A percentile compares a stretch with the other conserved stretches of the same genome.
These are phyloP conservation scores for Pythium pyrilobum DNA, from an alignment of 352 stramenopile genomes.

Conservation along the genomic window DNA sequence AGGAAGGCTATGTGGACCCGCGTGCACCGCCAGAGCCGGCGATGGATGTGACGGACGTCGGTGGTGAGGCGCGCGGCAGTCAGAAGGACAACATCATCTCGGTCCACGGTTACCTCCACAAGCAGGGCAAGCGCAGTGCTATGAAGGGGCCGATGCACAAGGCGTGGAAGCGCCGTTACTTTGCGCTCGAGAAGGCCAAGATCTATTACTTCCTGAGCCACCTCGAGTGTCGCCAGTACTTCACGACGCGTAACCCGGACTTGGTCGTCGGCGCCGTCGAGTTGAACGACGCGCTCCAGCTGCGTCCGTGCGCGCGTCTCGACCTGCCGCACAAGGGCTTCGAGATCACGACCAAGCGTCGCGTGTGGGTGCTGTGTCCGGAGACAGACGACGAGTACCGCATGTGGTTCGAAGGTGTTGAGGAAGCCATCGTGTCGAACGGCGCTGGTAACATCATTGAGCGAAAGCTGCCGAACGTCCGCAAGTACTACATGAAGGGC, in stretches of 20 bases:
- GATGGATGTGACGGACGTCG: conserved; percentile 59
- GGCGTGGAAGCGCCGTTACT: conserved; percentile 84
- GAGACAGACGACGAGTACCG: conserved; percentile 81
- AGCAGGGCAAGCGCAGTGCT: conserved; percentile 76
- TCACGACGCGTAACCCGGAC: conserved; percentile 78
- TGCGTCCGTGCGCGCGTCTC: conserved; percentile 67
- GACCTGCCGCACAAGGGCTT: conserved; percentile 81
- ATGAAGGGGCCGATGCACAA: conserved; percentile 88
- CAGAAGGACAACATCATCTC: conserved; percentile 84
- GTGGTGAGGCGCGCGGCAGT: conserved; percentile 27
- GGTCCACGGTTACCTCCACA: conserved; percentile 88
- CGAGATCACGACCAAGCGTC: conserved; percentile 73
- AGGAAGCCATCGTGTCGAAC: conserved; percentile 63
- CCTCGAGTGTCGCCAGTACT: conserved; percentile 83
- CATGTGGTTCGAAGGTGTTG: conserved; percentile 81
- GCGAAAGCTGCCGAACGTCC: conserved; percentile 81
- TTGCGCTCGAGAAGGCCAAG: conserved; percentile 82
- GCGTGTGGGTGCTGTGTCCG: conserved; percentile 82
- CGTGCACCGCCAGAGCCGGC: conserved; percentile 40
- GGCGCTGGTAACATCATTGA: conserved; percentile 84
- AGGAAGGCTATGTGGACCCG: conserved; percentile 34
- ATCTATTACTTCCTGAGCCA: conserved; percentile 89
- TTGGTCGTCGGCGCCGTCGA: conserved; percentile 77
- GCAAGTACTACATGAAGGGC: conserved; percentile 88
- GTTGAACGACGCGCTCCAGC: conserved; percentile 81